Percentiles rank a stretch among this genome's conserved stretches.
Evolutionary conservation across 768 basidiomycete genomes (phyloP).

Genomic region (Amanita muscaria): DNA sequence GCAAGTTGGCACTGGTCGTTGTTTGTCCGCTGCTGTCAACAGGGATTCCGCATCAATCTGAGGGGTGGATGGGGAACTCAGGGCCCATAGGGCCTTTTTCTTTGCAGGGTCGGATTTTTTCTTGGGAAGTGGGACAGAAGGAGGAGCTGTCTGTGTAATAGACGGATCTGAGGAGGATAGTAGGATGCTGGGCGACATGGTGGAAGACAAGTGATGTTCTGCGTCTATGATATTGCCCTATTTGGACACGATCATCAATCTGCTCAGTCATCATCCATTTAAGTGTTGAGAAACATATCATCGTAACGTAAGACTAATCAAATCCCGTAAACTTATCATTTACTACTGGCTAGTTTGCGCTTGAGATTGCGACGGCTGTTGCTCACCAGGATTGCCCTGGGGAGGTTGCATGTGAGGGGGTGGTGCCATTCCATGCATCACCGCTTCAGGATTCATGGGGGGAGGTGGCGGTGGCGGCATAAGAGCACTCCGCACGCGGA

Average conservation of each 20-base stretch:
- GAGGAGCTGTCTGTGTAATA: neutral
- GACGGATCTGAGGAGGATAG: neutral
- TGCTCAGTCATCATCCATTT: too few relatives aligned
- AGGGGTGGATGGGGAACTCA: conserved; percentile 61
- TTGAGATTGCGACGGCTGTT: too few relatives aligned
- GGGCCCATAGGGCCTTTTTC: conserved; percentile 86
- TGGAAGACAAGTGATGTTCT: too few relatives aligned
- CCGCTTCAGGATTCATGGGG: conserved; percentile 40
- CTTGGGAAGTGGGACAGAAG: conserved; percentile 42
- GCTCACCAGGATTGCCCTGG: conserved; percentile 29
- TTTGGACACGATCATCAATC: neutral
- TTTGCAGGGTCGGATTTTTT: conserved; percentile 54
- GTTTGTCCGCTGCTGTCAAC: conserved; percentile 75
- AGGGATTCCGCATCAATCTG: conserved; percentile 77
- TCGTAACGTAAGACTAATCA: too few relatives aligned
- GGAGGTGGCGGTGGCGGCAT: conserved; percentile 41
- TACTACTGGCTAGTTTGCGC: too few relatives aligned
- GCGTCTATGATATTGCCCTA: neutral
- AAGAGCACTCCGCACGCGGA: conserved; percentile 66
- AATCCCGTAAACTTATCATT: too few relatives aligned
- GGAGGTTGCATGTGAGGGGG: conserved; percentile 30
- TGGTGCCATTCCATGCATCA: conserved; percentile 38
- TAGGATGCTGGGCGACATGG: conserved; percentile 1
- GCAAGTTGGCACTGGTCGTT: conserved; percentile 68
- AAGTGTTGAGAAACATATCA: too few relatives aligned